These are phyloP conservation scores for Termitomyces bulborhizus DNA, from an alignment of 768 basidiomycete species.

Conservation along the genomic window DNA sequence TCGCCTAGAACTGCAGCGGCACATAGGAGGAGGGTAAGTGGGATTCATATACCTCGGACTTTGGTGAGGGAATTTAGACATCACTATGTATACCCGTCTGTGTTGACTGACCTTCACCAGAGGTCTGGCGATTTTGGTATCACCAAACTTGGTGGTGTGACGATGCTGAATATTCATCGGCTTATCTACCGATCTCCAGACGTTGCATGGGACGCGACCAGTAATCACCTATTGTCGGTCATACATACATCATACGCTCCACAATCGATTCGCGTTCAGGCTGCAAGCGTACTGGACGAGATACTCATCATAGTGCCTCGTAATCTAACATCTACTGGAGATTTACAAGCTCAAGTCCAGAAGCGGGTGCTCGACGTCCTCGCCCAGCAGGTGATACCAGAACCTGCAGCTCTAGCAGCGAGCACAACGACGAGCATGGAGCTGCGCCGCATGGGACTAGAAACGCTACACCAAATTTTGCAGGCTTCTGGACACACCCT, in stretches of 20 bases:
- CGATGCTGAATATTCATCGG: conserved; percentile 79
- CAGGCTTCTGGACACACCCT: conserved; percentile 90
- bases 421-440: conserved; percentile 56
- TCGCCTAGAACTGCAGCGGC: conserved; percentile 36
- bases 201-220: conserved; percentile 81
- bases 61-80: conserved; percentile 42
- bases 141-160: conserved; percentile 73
- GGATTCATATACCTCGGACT: conserved; percentile 78
- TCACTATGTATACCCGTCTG: background rate
- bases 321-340: conserved; percentile 53
- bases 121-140: conserved; percentile 95
- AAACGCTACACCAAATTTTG: conserved; percentile 85
- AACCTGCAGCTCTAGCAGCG: conserved; percentile 24
- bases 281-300: conserved; percentile 82
- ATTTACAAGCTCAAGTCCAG: conserved; percentile 68
- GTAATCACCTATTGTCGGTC: conserved; percentile 72
- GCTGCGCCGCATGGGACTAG: conserved; percentile 80
- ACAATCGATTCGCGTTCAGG: conserved; percentile 77
- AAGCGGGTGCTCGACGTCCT: conserved; percentile 82
- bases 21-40: conserved; percentile 74
- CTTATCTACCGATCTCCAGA: conserved; percentile 79
- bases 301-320: conserved; percentile 74
- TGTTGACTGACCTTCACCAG: conserved; percentile 29
- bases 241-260: conserved; percentile 68
- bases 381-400: conserved; percentile 65